phyloP scores from a whole-genome alignment of 495 filamentous ascomycete genomes.

The Paragyromitra xinjiangensis region DNA sequence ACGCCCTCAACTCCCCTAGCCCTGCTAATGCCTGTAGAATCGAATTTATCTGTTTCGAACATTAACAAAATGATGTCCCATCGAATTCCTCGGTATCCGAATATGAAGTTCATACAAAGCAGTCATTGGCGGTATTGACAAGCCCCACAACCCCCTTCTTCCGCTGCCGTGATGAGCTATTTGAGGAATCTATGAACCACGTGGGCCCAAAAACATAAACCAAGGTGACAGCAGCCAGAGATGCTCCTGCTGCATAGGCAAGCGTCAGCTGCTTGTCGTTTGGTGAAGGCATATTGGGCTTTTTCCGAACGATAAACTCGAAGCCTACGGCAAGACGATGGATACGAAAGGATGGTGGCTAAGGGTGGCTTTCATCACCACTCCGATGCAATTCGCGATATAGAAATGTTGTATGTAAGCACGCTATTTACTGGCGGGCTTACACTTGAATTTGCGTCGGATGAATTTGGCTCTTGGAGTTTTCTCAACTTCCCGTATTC shows the following conservation, averaged over 20 bases:
- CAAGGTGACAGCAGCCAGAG: constrained; percentile 91
- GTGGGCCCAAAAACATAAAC: constrained; percentile 98
- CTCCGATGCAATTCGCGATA: constrained; percentile 13
- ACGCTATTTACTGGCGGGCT: not conserved
- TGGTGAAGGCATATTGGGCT: constrained; percentile 38
- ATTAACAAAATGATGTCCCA: constrained; percentile 27
- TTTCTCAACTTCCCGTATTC: constrained; percentile 17
- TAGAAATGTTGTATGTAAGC: constrained; percentile 21
- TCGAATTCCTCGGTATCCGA: not conserved
- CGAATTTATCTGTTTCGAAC: constrained; percentile 77
- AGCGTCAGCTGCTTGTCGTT: constrained; percentile 55
- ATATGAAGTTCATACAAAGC: constrained; percentile 67
- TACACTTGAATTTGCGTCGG: constrained; percentile 2
- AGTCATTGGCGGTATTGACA: constrained; percentile 93
- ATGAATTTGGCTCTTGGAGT: constrained; percentile 11
- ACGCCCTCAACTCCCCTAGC: constrained; percentile 86
- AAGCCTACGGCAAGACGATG: constrained; percentile 36
- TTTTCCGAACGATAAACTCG: constrained; percentile 20
- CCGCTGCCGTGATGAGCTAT: constrained; percentile 67
- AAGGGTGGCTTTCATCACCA: constrained; percentile 46
- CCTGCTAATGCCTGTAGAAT: constrained; percentile 95
- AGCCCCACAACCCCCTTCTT: constrained; percentile 93
- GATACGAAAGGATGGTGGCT: constrained; percentile 14
- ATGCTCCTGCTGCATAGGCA: constrained; percentile 89
- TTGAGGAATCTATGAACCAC: constrained; percentile 84